These are phyloP conservation scores for Botrytis pseudocinerea DNA, from an alignment of 2,329 filamentous ascomycete genomes.

Conservation along the genomic window DNA sequence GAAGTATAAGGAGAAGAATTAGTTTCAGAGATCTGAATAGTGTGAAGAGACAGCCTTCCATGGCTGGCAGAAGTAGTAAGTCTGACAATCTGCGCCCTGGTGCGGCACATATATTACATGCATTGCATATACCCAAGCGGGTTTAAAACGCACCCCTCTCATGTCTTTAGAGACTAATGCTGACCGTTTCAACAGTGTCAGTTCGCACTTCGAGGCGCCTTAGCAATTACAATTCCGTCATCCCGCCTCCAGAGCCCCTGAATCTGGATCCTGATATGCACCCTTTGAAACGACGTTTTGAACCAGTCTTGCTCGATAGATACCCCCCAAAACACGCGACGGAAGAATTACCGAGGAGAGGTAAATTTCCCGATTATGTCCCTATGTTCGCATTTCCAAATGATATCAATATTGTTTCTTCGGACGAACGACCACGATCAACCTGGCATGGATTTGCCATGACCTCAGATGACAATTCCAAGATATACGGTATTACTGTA, in stretches of 20 bases:
- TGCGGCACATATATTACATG: constrained; percentile 22
- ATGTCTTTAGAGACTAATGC: constrained; percentile 23
- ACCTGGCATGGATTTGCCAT: constrained; percentile 99
- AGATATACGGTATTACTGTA: constrained; percentile 86
- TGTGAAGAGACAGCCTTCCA: constrained; percentile 79
- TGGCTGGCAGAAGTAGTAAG: constrained; percentile 69
- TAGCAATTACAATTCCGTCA: constrained; percentile 98
- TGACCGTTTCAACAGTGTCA: constrained; percentile 51
- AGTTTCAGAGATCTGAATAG: constrained; percentile 96
- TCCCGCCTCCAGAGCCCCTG: constrained; percentile 87
- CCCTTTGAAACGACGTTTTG: constrained; percentile 88
- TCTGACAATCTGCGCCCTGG: constrained; percentile 30
- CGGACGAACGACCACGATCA: constrained; percentile 68
- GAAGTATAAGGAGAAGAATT: constrained; percentile 88
- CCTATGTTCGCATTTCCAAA: constrained; percentile 48
- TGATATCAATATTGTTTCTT: constrained; percentile 25
- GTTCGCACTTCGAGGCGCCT: constrained; percentile 82
- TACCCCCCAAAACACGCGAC: constrained; percentile 83
- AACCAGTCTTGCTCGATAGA: constrained; percentile 91
- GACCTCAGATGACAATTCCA: constrained; percentile 90
- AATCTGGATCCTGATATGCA: constrained; percentile 92
- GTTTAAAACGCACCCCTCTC: constrained; percentile 22
- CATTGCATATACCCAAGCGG: not conserved
- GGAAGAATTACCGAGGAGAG: constrained; percentile 77
- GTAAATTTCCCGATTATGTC: constrained; percentile 92